A percentile compares a stretch with the other conserved stretches of the same genome.
phyloP scores from a whole-genome alignment of 2,329 filamentous ascomycete species.

The Leptoxyphium fumago region DNA sequence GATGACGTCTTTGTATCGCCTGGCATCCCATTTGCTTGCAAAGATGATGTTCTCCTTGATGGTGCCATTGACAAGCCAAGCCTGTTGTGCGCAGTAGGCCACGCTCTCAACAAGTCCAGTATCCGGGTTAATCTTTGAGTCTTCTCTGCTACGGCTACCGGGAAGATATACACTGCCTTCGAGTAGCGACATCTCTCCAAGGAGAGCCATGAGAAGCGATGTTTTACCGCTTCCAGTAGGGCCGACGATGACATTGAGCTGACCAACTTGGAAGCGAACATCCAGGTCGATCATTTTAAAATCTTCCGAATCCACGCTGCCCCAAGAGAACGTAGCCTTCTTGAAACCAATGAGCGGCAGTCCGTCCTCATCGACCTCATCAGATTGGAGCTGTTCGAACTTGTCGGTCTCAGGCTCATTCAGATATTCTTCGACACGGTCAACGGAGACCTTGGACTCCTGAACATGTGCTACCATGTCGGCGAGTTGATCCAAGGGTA shows the following conservation, averaged over 20 bases:
- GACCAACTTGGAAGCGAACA: constrained; percentile 67
- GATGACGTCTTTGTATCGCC: constrained; percentile 76
- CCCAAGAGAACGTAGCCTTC: constrained; percentile 80
- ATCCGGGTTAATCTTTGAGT: constrained; percentile 64
- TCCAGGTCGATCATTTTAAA: constrained; percentile 71
- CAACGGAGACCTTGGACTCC: constrained; percentile 91
- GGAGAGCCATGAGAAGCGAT: constrained; percentile 82
- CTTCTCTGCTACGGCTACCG: constrained; percentile 71
- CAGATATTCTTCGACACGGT: constrained; percentile 89
- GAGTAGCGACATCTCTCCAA: constrained; percentile 88
- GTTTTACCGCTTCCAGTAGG: constrained; percentile 93
- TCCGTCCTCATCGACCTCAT: constrained; percentile 53
- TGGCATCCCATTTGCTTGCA: constrained; percentile 62
- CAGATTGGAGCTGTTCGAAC: constrained; percentile 64
- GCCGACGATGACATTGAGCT: constrained; percentile 84
- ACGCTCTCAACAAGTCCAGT: constrained; percentile 83
- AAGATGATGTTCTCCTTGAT: constrained; percentile 96
- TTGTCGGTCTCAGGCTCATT: constrained; percentile 93
- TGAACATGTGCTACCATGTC: constrained; percentile 99
- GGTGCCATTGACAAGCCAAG: constrained; percentile 90
- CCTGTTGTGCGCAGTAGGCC: constrained; percentile 91
- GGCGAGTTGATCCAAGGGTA: constrained; percentile 86
- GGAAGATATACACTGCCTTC: constrained; percentile 72
- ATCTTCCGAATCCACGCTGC: constrained; percentile 38
- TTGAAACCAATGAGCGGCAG: constrained; percentile 70